A percentile compares a stretch with the other conserved stretches of the same genome.
phyloP scores from a whole-genome alignment of 1,139 yeast genomes.

The Petasospora rhodanensis region DNA sequence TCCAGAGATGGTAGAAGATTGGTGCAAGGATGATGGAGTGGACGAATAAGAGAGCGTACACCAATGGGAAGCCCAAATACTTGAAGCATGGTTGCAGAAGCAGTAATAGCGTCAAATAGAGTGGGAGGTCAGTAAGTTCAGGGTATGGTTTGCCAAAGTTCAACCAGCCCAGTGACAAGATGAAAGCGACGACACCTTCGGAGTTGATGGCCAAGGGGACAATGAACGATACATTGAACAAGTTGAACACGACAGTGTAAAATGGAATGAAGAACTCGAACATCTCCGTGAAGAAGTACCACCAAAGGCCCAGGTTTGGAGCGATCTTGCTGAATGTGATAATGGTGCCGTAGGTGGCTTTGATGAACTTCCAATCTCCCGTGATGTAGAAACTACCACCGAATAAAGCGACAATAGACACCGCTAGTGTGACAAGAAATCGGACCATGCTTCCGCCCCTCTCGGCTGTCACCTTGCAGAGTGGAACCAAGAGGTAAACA shows the following conservation, averaged over 20 bases:
- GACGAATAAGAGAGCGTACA: slow-evolving; percentile 40
- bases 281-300: slow-evolving; percentile 97
- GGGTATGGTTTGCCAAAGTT: slow-evolving; percentile 84
- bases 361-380: slow-evolving; percentile 49
- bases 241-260: slow-evolving; percentile 77
- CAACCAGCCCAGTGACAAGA: slow-evolving; percentile 60
- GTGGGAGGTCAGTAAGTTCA: slow-evolving; percentile 76
- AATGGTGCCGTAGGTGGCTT: slow-evolving; percentile 58
- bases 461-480: slow-evolving; percentile 32
- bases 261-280: slow-evolving; percentile 85
- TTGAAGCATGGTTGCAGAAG: slow-evolving; percentile 44
- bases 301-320: slow-evolving; percentile 86
- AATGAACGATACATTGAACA: slow-evolving; percentile 64
- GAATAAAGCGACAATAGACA: slow-evolving; percentile 31
- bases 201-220: slow-evolving; percentile 75
- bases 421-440: slow-evolving; percentile 10
- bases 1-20: slow-evolving; percentile 91
- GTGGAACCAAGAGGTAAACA: slow-evolving; percentile 50
- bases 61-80: slow-evolving; percentile 40
- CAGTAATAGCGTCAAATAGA: slow-evolving; percentile 58
- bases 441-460: slow-evolving; percentile 15
- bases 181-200: slow-evolving; percentile 65
- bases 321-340: slow-evolving; percentile 62
- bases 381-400: slow-evolving; percentile 38
- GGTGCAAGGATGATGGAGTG: slow-evolving; percentile 67